phyloP scores from a whole-genome alignment of 2,329 filamentous ascomycete species.

The Didymella pinodella region DNA sequence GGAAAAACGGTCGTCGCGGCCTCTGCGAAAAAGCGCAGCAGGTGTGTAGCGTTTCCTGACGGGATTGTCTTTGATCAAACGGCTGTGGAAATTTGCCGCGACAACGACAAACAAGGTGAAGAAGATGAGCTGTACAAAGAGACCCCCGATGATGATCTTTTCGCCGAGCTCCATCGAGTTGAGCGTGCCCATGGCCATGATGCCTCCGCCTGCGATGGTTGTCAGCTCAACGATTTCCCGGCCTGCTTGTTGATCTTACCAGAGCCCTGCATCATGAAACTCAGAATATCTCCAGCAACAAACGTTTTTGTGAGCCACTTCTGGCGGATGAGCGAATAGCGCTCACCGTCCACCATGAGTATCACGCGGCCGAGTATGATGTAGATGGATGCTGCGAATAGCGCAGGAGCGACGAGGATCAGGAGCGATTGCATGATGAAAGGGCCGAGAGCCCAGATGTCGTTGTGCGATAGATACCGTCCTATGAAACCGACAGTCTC shows the following conservation, averaged over 20 bases:
- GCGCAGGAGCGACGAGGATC: conserved; percentile 56
- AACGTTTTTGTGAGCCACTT: conserved; percentile 56
- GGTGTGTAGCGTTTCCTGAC: conserved; percentile 15
- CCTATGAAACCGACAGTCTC: conserved; percentile 61
- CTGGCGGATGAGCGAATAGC: conserved; percentile 49
- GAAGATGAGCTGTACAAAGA: conserved; percentile 58
- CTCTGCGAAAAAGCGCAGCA: conserved; percentile 9
- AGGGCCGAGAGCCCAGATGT: conserved; percentile 14
- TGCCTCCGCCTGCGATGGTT: conserved; percentile 23
- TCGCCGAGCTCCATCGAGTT: conserved; percentile 23
- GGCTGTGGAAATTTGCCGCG: conserved; percentile 29
- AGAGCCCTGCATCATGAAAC: conserved; percentile 53
- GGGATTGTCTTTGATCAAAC: conserved; percentile 20
- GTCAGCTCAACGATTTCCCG: conserved; percentile 25
- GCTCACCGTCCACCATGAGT: conserved; percentile 49
- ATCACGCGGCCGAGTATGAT: conserved; percentile 60
- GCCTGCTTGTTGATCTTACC: conserved; percentile 9
- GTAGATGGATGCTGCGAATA: conserved; percentile 60
- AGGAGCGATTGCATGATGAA: conserved; percentile 37
- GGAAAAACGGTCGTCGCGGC: conserved; percentile 5
- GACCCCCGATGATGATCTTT: conserved; percentile 35
- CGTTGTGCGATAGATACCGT: conserved; percentile 11
- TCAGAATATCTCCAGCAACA: conserved; percentile 56
- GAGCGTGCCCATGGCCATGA: conserved; percentile 24
- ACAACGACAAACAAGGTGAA: conserved; percentile 58